Evolutionary conservation across 2,329 filamentous ascomycete genomes (phyloP).

Genomic region (Mycosphaerelloides madeirae): DNA sequence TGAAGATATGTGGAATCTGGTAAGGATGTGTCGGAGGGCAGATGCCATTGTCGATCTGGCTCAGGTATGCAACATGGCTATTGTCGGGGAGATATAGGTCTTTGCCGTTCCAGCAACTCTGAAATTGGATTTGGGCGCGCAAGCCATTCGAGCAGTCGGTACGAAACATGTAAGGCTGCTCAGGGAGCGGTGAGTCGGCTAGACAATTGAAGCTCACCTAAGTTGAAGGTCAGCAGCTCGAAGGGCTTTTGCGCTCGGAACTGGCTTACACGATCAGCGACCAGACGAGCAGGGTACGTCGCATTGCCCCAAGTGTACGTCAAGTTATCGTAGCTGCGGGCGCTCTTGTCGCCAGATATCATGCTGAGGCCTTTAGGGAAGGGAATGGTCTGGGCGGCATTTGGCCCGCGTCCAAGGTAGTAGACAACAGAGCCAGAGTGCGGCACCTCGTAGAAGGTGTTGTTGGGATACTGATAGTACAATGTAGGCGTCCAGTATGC

Average conservation of each 20-base stretch:
- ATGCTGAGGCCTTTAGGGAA: slow-evolving; percentile 66
- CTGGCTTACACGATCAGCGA: slow-evolving; percentile 47
- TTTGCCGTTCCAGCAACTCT: slow-evolving; percentile 35
- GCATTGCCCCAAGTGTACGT: slow-evolving; percentile 35
- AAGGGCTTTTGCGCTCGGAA: no score
- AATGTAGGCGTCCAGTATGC: slow-evolving; percentile 37
- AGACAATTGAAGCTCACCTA: slow-evolving; percentile 33
- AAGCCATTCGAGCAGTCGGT: slow-evolving; percentile 34
- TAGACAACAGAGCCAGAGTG: slow-evolving; percentile 65
- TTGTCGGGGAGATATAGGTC: slow-evolving; percentile 37
- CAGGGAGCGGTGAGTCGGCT: slow-evolving; percentile 19
- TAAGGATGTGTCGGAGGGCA: slow-evolving; percentile 38
- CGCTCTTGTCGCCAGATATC: slow-evolving; percentile 59
- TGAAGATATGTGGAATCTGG: slow-evolving; percentile 39
- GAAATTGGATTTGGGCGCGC: slow-evolving; percentile 37
- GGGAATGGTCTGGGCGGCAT: slow-evolving; percentile 60
- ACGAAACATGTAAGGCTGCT: slow-evolving; percentile 30
- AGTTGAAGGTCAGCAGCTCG: no score
- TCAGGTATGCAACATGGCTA: slow-evolving; percentile 39
- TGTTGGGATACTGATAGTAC: slow-evolving; percentile 34
- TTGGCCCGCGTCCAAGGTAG: slow-evolving; percentile 52
- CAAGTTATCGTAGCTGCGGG: slow-evolving; percentile 45
- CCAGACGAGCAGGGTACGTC: slow-evolving; percentile 34
- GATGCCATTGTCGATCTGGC: slow-evolving; percentile 37
- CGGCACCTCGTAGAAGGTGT: slow-evolving; percentile 47